Conservation (phyloP, 495 filamentous ascomycete genomes). For the Lentithecium fluviatile region DNA sequence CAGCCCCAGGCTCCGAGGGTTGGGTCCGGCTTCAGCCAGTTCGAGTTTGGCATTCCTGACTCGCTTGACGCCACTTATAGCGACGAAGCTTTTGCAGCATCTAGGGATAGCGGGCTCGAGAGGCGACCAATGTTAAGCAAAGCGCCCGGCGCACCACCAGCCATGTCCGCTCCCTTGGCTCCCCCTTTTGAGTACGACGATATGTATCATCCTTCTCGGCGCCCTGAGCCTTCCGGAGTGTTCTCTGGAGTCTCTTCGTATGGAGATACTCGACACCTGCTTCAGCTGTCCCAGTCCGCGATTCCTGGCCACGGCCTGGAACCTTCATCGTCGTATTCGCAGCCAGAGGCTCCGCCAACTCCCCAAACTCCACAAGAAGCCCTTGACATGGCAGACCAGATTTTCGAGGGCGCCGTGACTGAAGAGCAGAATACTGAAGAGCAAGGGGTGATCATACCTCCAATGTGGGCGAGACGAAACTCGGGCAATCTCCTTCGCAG, state of each 20-base stretch:
- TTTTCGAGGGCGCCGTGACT: conserved; percentile 12
- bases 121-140: background rate
- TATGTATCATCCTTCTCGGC: conserved; percentile 1
- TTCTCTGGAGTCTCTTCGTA: conserved; percentile 36
- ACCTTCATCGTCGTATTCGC: conserved; percentile 17
- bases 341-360: background rate
- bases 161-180: conserved; percentile 15
- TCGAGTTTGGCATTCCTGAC: conserved; percentile 23
- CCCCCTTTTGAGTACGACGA: conserved; percentile 24
- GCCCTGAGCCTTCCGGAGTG: conserved; percentile 18
- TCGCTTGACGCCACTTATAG: background rate
- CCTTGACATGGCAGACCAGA: conserved; percentile 24
- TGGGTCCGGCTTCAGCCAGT: conserved; percentile 28
- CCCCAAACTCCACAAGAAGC: conserved; percentile 24
- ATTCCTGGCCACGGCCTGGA: background rate
- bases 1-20: background rate
- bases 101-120: background rate
- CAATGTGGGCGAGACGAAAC: conserved; percentile 25
- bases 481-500: conserved; percentile 21
- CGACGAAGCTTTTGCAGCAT: background rate
- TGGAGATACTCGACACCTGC: conserved; percentile 38
- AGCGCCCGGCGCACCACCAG: conserved; percentile 18
- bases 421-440: background rate
- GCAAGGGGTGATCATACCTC: conserved; percentile 10
- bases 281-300: conserved; percentile 24